Evolutionary conservation across 345 rosid genomes (phyloP), one percentile per base, ranked within the genome.

Genomic region (Hypericum perforatum): DNA sequence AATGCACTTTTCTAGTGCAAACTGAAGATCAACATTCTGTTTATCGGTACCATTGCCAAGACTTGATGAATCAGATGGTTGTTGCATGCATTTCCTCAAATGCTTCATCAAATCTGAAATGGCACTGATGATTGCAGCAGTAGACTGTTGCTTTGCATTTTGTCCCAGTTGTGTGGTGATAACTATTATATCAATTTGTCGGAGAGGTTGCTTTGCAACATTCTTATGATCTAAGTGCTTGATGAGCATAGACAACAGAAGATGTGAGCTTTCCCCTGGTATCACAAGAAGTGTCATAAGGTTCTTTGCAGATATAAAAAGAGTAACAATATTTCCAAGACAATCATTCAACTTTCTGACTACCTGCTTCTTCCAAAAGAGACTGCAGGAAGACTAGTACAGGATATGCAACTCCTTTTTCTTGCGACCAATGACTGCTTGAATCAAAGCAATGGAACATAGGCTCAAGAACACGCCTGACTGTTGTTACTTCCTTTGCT

Each of bases 181-280:
- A 49, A 71, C 72, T 52, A 86, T 71, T 69, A 90, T 76, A 63
- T 82, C 71, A 37, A 71, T 74, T 74, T 80, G 91, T 52, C 71
- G 41, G 54, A 43, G 67, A 49, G 78, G 85, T 66, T 79, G 82
- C 64, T 79, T 85, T 41, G 69, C 62, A 46, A 86, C 80, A 64
- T 71, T 74, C 70, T 74, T 90, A 74, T 86, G 86, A 79, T 90
- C 97, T 86, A 90, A 70, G 79, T 90, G 94, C 82, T 90, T 86
- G 72, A 86, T 66, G 83, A 90, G 66, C 62, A 71, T 68, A 44
- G 89, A 78, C 56, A 86, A 70, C 61, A 86, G 63, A 55, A 73
- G 69, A 69, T 90, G 85, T 38, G 85, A 79, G 64, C 79, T 82
- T 43, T 78, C 94, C 52, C 94, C 97, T 86, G 80, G 43, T 11